These are phyloP conservation scores for Aspergillus clavatus DNA, from an alignment of 2,329 filamentous ascomycete genomes.

Conservation along the genomic window DNA sequence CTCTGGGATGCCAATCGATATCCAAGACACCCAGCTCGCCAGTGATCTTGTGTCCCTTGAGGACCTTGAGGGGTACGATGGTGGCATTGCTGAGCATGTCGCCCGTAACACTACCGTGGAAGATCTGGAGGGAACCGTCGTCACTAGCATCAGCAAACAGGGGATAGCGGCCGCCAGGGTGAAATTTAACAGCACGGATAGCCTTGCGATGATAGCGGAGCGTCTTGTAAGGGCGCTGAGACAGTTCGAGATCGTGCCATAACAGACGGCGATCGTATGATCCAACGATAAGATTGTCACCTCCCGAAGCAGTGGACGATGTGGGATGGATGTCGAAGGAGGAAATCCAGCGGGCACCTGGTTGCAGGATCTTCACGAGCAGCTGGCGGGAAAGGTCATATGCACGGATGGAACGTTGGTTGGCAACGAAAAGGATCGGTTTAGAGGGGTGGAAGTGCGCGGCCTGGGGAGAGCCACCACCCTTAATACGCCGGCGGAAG, in stretches of 20 bases:
- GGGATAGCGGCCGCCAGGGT: constrained; percentile 68
- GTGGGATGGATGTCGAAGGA: constrained; percentile 84
- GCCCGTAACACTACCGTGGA: constrained; percentile 91
- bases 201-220: constrained; percentile 91
- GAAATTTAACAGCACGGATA: constrained; percentile 83
- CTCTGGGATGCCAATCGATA: constrained; percentile 89
- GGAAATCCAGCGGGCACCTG: constrained; percentile 90
- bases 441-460: constrained; percentile 92
- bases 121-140: constrained; percentile 90
- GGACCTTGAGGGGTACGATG: constrained; percentile 91
- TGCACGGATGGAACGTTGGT: constrained; percentile 84
- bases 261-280: constrained; percentile 90
- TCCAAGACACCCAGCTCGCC: constrained; percentile 86
- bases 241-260: constrained; percentile 96
- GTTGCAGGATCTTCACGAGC: constrained; percentile 86
- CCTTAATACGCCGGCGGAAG: constrained; percentile 68
- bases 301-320: constrained; percentile 86
- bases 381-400: constrained; percentile 92
- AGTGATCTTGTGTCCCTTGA: constrained; percentile 83
- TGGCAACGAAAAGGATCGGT: constrained; percentile 93
- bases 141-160: constrained; percentile 94
- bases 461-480: constrained; percentile 73
- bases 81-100: constrained; percentile 95
- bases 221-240: constrained; percentile 87
- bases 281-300: constrained; percentile 89